These are phyloP conservation scores for Boletus sp. DNA, from an alignment of 1,284 basidiomycete species.

Conservation along the genomic window DNA sequence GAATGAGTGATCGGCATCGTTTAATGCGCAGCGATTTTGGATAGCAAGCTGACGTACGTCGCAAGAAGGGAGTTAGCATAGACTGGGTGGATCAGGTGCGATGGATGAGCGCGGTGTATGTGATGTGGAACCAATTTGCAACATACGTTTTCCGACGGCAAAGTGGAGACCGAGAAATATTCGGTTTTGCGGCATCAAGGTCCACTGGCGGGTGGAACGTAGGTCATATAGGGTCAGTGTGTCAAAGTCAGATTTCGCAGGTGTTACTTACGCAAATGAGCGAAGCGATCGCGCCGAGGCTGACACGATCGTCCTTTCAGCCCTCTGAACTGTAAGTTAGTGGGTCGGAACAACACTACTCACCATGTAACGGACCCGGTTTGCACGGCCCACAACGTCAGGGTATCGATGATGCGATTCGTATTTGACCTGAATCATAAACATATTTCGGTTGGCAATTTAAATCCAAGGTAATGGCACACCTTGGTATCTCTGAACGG, in stretches of 20 bases:
- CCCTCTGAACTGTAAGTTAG: not conserved
- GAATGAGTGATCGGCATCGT: not conserved
- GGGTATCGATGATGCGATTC: conserved; percentile 44
- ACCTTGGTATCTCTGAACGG: conserved; percentile 39
- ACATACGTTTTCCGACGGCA: conserved; percentile 45
- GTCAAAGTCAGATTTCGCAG: not conserved
- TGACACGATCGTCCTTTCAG: conserved; percentile 14
- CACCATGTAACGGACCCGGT: conserved; percentile 49
- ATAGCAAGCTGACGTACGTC: conserved; percentile 15
- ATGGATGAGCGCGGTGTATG: not conserved
- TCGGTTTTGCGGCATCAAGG: conserved; percentile 38
- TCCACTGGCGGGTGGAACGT: conserved; percentile 37
- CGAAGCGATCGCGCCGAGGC: conserved; percentile 40
- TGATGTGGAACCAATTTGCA: not conserved
- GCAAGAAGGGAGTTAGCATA: conserved; percentile 29
- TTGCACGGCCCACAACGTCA: conserved; percentile 51
- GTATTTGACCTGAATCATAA: conserved; percentile 32
- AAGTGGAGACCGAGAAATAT: conserved; percentile 50
- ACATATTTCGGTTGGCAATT: not conserved
- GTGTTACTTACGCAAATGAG: conserved; percentile 41
- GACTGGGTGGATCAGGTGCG: conserved; percentile 6
- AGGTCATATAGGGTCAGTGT: not conserved
- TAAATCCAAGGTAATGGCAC: not conserved
- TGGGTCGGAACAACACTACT: not conserved
- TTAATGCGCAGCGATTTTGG: not conserved